phyloP scores from a whole-genome alignment of 176 grass and related monocot species.

The Eragrostis nindensis region DNA sequence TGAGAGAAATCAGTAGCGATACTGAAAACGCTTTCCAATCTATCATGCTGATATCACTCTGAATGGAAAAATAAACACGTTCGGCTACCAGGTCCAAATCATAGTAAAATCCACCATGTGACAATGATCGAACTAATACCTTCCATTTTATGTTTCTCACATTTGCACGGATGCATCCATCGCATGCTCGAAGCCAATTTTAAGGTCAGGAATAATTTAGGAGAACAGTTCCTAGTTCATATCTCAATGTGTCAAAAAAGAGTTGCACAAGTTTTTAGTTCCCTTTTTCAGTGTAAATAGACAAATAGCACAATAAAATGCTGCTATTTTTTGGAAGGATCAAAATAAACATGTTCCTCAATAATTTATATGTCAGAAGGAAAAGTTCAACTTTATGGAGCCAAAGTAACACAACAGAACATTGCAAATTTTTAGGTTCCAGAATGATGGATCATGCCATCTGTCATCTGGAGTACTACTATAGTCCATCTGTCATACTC shows the following conservation, averaged over 20 bases:
- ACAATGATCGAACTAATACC: background rate
- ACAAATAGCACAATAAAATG: background rate
- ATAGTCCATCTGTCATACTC: constrained; percentile 12
- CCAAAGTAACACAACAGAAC: background rate
- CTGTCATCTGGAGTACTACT: too few species aligned
- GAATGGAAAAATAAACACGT: background rate
- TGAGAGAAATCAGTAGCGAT: constrained; percentile 6
- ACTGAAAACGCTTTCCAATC: background rate
- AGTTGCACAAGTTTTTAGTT: background rate
- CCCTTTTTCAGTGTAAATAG: background rate
- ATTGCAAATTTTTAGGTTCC: background rate
- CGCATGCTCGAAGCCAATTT: background rate
- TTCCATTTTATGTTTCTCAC: background rate
- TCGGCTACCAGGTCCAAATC: background rate
- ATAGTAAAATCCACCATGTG: background rate
- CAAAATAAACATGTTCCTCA: background rate
- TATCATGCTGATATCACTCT: background rate
- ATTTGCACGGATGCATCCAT: background rate
- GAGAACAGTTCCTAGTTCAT: background rate
- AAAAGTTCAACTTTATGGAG: background rate
- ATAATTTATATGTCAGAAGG: background rate
- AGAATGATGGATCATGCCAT: constrained; percentile 5
- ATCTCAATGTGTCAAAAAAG: background rate
- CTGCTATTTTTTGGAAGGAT: background rate
- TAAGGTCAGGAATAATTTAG: background rate